Evolutionary conservation across 306 rosid genomes (phyloP).

Genomic region (Dryas drummondii): DNA sequence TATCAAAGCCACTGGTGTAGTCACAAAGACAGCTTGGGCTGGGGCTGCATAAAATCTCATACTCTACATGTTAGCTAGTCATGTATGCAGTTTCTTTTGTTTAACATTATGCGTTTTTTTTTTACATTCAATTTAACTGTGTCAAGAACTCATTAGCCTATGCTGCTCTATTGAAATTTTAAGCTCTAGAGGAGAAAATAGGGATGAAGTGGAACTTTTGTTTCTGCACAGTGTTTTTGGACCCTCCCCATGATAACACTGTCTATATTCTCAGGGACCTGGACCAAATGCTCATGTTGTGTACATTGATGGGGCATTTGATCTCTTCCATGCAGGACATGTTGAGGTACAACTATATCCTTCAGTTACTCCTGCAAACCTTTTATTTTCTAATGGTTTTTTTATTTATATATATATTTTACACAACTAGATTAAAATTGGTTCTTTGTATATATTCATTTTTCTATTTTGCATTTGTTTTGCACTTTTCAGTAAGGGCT

Average conservation of each 20-base stretch:
- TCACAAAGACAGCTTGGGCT: slow-evolving; percentile 94
- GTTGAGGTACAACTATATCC: slow-evolving; percentile 61
- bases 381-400: background rate
- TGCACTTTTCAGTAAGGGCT: too few relatives aligned
- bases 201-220: background rate
- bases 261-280: slow-evolving; percentile 66
- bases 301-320: slow-evolving; percentile 99
- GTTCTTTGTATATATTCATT: background rate
- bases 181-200: background rate
- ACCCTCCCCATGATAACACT: slow-evolving; percentile 4
- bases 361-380: background rate
- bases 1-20: slow-evolving; percentile 83
- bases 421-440: background rate
- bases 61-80: slow-evolving; percentile 94
- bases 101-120: background rate
- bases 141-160: background rate
- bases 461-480: background rate
- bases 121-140: background rate
- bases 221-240: background rate
- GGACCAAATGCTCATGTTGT: slow-evolving; percentile 91
- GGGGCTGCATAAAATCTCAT: slow-evolving; percentile 95
- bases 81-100: slow-evolving; percentile 51
- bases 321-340: slow-evolving; percentile 98
- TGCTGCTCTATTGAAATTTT: background rate
- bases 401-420: background rate